Conservation (phyloP, 2,329 filamentous ascomycete genomes). For the Chrysoporthe puriensis region DNA sequence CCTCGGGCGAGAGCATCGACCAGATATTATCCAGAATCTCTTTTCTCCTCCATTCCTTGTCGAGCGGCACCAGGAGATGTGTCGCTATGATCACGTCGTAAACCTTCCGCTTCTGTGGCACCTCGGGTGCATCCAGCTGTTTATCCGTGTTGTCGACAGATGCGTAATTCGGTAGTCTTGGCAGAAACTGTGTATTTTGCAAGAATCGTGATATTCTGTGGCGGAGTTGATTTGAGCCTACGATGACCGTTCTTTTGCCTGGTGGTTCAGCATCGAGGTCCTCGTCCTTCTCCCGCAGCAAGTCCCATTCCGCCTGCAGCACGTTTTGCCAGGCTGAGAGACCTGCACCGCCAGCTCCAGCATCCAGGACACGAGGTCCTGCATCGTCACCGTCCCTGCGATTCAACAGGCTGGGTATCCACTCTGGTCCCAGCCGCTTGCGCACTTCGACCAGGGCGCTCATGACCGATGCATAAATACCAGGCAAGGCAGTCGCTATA, state of each 20-base stretch:
- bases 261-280: constrained; percentile 51
- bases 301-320: constrained; percentile 78
- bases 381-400: constrained; percentile 53
- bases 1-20: constrained; percentile 80
- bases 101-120: constrained; percentile 68
- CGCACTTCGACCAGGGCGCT: constrained; percentile 73
- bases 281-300: constrained; percentile 58
- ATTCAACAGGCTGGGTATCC: constrained; percentile 67
- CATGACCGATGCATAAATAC: constrained; percentile 69
- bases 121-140: constrained; percentile 60
- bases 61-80: constrained; percentile 76
- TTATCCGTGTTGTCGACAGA: constrained; percentile 61
- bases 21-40: constrained; percentile 85
- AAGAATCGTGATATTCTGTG: constrained; percentile 76
- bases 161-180: constrained; percentile 85
- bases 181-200: constrained; percentile 88
- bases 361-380: constrained; percentile 71
- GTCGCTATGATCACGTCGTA: constrained; percentile 92
- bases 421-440: constrained; percentile 70
- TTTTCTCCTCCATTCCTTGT: constrained; percentile 77
- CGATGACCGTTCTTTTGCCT: constrained; percentile 80
- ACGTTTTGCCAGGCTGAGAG: constrained; percentile 79
- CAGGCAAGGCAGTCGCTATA: constrained; percentile 70
- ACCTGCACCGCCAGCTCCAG: constrained; percentile 73
- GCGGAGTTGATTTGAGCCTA: constrained; percentile 74